Evolutionary conservation across 2,329 filamentous ascomycete species (phyloP).

Genomic region (Penicillium sp.): DNA sequence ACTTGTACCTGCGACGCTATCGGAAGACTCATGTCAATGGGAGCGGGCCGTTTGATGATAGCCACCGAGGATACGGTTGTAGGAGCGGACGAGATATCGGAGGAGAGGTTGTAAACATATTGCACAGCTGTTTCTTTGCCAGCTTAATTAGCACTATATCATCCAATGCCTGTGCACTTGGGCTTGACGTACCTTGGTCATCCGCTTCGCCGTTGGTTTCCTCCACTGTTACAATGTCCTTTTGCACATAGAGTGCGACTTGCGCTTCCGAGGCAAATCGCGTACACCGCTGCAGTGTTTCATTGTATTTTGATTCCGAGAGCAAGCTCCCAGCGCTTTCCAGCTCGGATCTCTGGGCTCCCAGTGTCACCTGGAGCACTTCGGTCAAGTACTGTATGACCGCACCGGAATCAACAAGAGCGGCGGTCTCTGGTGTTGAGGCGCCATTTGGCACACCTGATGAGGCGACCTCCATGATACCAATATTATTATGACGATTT

Average conservation of each 20-base stretch:
- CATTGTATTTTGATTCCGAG: conserved; percentile 66
- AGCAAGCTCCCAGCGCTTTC: conserved; percentile 79
- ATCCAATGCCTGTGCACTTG: neutral
- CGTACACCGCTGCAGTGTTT: conserved; percentile 82
- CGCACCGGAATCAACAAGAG: conserved; percentile 61
- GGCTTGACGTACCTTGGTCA: conserved; percentile 39
- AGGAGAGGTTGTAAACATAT: conserved; percentile 76
- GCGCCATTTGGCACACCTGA: conserved; percentile 38
- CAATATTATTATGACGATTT: conserved; percentile 25
- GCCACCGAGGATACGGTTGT: conserved; percentile 83
- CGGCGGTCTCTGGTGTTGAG: conserved; percentile 29
- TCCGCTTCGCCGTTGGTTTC: conserved; percentile 43
- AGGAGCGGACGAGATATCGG: conserved; percentile 72
- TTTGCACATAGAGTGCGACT: conserved; percentile 85
- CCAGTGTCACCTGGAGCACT: conserved; percentile 70
- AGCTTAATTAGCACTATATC: conserved; percentile 5
- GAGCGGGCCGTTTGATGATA: conserved; percentile 82
- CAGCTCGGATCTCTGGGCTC: conserved; percentile 73
- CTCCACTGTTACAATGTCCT: conserved; percentile 61
- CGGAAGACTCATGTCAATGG: conserved; percentile 78
- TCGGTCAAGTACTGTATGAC: conserved; percentile 70
- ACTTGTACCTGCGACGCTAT: conserved; percentile 88
- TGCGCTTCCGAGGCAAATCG: conserved; percentile 88
- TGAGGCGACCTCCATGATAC: conserved; percentile 41
- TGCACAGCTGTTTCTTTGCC: conserved; percentile 31